These are phyloP conservation scores for Calonectria crousiana DNA, from an alignment of 2,329 filamentous ascomycete genomes.

Conservation along the genomic window DNA sequence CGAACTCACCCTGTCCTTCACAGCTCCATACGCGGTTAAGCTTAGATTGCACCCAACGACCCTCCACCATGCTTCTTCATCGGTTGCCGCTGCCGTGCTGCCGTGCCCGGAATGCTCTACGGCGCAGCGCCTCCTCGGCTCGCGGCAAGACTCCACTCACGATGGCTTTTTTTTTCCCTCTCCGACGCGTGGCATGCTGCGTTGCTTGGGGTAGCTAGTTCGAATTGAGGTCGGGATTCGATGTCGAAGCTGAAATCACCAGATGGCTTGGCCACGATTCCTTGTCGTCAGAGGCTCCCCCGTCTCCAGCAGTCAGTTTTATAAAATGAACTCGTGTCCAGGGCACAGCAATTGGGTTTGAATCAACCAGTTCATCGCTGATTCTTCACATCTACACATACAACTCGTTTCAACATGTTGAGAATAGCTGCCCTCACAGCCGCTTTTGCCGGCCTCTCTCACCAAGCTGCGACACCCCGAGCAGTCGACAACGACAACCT, in stretches of 20 bases:
- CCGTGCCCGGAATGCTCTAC: neutral
- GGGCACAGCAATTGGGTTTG: neutral
- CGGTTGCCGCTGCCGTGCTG: neutral
- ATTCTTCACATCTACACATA: neutral
- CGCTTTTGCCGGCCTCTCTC: slow-evolving; percentile 17
- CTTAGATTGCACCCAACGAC: neutral
- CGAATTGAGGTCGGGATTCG: neutral
- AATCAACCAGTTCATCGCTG: neutral
- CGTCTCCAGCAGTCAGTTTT: neutral
- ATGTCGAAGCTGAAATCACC: neutral
- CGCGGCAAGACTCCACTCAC: slow-evolving; percentile 5
- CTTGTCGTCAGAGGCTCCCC: neutral
- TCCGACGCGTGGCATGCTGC: slow-evolving; percentile 10
- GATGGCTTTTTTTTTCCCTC: slow-evolving; percentile 1
- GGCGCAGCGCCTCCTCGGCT: neutral
- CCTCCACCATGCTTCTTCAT: neutral
- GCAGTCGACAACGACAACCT: slow-evolving; percentile 31
- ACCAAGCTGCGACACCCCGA: slow-evolving; percentile 14
- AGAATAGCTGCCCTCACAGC: slow-evolving; percentile 8
- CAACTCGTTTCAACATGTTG: neutral
- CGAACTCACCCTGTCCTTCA: neutral
- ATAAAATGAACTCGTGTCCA: neutral
- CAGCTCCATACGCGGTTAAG: slow-evolving; percentile 3
- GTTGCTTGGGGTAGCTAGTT: neutral
- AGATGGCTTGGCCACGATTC: neutral